Evolutionary conservation across 331 rosid species (phyloP), one percentile per base, ranked within the genome.

Genomic region (Spiraea crenata): DNA sequence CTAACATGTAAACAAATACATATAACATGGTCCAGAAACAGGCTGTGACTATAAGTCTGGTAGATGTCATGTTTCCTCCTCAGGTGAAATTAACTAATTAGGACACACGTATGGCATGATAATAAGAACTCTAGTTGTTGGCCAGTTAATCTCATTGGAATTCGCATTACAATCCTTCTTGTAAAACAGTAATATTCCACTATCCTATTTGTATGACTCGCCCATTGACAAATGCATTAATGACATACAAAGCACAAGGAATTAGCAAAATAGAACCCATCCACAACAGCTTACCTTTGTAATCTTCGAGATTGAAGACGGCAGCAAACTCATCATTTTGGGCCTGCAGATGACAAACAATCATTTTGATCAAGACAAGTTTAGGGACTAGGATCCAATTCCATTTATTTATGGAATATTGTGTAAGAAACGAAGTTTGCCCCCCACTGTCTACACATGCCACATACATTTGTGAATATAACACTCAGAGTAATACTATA

Each of bases 261-360:
- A 69, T 60, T 39, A n/a, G 38, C 37, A 54, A 46, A 57, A 17
- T 35, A 40, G 40, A 17, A 42, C 59, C 51, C 38, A 70, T 61
- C 44, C 48, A 67, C n/a, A 40, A 45, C 44, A 12, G 66, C 76
- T 63, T 76, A 91, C 99, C 97, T 86, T 85, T 95, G 83, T 89
- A 95, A 76, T 95, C 97, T 86, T 91, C 99, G 35, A 95, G 97
- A 79, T 95, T 95, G 75, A 95, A 95, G 77, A 89, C 51, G 49
- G 78, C 83, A 74, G 96, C 81, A 66, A 91, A 95, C 39, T 86
- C 91, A 48, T 86, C 88, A 82, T 95, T 95, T 82, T 91, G 99
- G 57, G 89, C 95, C 99, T 95, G 92, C 34, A 77, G 75, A 78
- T 68, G 73, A 67, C 60, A 78, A 76, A 75, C 63, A 81, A 70